Percentiles rank a stretch among this genome's conserved stretches.
These are phyloP conservation scores for Hemileccinum rubropunctum DNA, from an alignment of 768 basidiomycete genomes.

Conservation along the genomic window DNA sequence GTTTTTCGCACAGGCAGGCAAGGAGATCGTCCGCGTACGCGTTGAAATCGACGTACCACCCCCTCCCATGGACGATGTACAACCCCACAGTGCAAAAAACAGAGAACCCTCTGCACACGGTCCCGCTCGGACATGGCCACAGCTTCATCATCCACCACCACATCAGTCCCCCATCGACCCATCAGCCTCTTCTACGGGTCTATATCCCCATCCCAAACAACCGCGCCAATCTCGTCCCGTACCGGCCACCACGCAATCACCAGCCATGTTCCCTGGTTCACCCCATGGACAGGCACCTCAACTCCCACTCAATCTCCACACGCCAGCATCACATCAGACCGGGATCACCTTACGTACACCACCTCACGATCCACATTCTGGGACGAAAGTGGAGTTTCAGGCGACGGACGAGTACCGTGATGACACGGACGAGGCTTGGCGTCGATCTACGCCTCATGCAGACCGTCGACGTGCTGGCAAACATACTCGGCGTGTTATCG, in stretches of 20 bases:
- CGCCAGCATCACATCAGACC: slow-evolving; percentile 24
- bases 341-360: slow-evolving; percentile 41
- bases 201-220: slow-evolving; percentile 35
- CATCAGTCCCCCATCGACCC: slow-evolving; percentile 28
- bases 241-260: slow-evolving; percentile 21
- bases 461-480: slow-evolving; percentile 78
- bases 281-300: slow-evolving; percentile 33
- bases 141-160: slow-evolving; percentile 29
- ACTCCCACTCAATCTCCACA: slow-evolving; percentile 34
- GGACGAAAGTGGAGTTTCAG: slow-evolving; percentile 29
- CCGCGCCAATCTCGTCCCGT: slow-evolving; percentile 26
- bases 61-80: slow-evolving; percentile 6
- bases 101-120: slow-evolving; percentile 14
- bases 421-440: slow-evolving; percentile 70
- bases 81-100: slow-evolving; percentile 20
- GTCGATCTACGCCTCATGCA: slow-evolving; percentile 66
- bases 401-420: slow-evolving; percentile 48
- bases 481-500: slow-evolving; percentile 72
- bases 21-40: slow-evolving; percentile 72
- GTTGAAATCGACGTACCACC: slow-evolving; percentile 61
- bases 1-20: slow-evolving; percentile 77
- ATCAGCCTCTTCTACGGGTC: slow-evolving; percentile 27
- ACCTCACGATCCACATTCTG: slow-evolving; percentile 42
- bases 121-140: slow-evolving; percentile 29
- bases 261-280: slow-evolving; percentile 29